These are phyloP conservation scores for Scleroderma citrinum DNA, from an alignment of 768 basidiomycete species.

Conservation along the genomic window DNA sequence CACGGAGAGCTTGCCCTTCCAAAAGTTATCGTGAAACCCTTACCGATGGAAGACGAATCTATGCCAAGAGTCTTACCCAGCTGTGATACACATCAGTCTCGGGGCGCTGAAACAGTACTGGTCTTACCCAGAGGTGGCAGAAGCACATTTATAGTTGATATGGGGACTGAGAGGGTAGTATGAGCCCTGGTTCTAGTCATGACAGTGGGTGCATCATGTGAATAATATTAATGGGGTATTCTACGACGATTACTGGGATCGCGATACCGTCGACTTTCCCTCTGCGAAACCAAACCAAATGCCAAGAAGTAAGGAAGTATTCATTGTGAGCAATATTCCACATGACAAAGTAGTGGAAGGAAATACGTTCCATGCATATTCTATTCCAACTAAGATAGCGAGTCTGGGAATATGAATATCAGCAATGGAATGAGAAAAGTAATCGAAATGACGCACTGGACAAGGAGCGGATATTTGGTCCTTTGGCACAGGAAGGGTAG, in stretches of 20 bases:
- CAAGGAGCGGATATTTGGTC: constrained; percentile 52
- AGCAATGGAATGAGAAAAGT: constrained; percentile 1
- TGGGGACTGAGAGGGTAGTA: constrained; percentile 40
- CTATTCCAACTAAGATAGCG: constrained; percentile 52
- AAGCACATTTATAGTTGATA: constrained; percentile 74
- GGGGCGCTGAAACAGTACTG: constrained; percentile 76
- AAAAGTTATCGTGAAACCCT: constrained; percentile 57
- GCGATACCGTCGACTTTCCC: constrained; percentile 19
- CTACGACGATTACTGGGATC: neutral
- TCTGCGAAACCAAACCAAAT: constrained; percentile 46
- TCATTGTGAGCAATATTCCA: constrained; percentile 42
- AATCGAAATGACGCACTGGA: constrained; percentile 48
- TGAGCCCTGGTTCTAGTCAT: no score
- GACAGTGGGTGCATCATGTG: no score
- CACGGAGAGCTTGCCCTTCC: constrained; percentile 79
- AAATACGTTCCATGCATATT: constrained; percentile 86
- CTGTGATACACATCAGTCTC: constrained; percentile 76
- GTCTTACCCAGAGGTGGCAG: constrained; percentile 80
- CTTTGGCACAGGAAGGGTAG: constrained; percentile 79
- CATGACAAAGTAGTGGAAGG: constrained; percentile 75
- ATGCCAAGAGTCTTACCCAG: constrained; percentile 58
- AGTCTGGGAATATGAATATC: constrained; percentile 39
- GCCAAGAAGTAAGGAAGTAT: constrained; percentile 49
- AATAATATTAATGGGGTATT: no score
- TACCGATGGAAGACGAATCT: constrained; percentile 46